Evolutionary conservation across 805 yeast genomes (phyloP).

Genomic region (Candida pini): DNA sequence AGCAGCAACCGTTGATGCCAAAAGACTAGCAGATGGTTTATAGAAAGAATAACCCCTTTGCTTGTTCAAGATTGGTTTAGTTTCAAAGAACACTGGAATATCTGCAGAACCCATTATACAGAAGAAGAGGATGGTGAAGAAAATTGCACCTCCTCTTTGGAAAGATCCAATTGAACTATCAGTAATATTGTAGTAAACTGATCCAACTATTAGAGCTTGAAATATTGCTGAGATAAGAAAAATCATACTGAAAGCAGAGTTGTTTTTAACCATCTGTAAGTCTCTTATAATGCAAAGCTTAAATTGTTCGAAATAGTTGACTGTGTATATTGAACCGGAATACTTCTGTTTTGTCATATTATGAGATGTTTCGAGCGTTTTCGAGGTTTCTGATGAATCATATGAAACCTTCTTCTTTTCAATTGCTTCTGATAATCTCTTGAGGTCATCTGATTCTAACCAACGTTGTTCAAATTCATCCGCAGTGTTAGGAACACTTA

Average conservation of each 20-base stretch:
- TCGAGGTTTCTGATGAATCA: too few relatives aligned
- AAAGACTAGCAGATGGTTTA: slow-evolving; percentile 58
- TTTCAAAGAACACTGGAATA: slow-evolving; percentile 53
- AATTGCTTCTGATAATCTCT: too few relatives aligned
- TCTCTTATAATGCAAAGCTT: slow-evolving; percentile 51
- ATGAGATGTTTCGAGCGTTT: too few relatives aligned
- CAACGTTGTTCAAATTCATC: slow-evolving; percentile 55
- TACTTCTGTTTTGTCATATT: too few relatives aligned
- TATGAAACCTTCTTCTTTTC: too few relatives aligned
- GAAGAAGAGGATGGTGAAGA: slow-evolving; percentile 54
- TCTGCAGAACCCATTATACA: slow-evolving; percentile 61
- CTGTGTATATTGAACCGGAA: too few relatives aligned
- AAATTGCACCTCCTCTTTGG: slow-evolving; percentile 57
- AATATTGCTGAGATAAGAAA: slow-evolving; percentile 48
- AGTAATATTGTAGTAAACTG: slow-evolving; percentile 50
- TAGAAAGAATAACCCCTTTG: slow-evolving; percentile 61
- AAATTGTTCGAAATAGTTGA: slow-evolving; percentile 45
- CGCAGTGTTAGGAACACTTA: slow-evolving; percentile 50
- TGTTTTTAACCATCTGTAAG: slow-evolving; percentile 54
- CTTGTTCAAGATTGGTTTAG: slow-evolving; percentile 57
- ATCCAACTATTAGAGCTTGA: slow-evolving; percentile 57
- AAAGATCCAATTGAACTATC: slow-evolving; percentile 50
- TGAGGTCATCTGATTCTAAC: too few relatives aligned
- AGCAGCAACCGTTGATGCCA: slow-evolving; percentile 56
- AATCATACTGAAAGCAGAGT: slow-evolving; percentile 50